Percentiles rank a stretch among this genome's conserved stretches.
phyloP scores from a whole-genome alignment of 164 flowering plant genomes.

The Aristolochia contorta region DNA sequence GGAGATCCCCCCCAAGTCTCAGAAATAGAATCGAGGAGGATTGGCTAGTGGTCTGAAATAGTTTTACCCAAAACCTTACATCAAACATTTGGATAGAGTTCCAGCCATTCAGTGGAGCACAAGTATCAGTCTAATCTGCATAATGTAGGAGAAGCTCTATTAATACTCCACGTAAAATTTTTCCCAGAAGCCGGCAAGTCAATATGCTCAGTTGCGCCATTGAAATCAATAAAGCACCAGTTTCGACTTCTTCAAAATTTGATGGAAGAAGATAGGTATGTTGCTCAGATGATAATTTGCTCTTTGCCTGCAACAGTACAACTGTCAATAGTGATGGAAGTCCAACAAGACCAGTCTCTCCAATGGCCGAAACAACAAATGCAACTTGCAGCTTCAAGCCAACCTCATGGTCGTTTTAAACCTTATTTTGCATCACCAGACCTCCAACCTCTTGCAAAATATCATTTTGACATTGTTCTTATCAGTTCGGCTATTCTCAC shows the following conservation, averaged over 20 bases:
- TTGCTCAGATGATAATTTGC: constrained; percentile 69
- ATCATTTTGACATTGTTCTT: constrained; percentile 16
- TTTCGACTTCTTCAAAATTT: constrained; percentile 91
- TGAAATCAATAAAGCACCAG: constrained; percentile 86
- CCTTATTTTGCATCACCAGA: constrained; percentile 3
- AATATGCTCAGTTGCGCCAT: too few species aligned
- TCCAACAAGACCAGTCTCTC: constrained; percentile 82
- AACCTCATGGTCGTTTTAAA: constrained; percentile 17
- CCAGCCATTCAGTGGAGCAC: too few species aligned
- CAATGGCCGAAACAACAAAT: constrained; percentile 69
- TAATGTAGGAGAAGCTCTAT: too few species aligned
- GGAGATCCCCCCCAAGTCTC: too few species aligned
- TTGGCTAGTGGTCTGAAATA: too few species aligned
- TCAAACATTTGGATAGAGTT: too few species aligned
- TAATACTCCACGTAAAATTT: too few species aligned
- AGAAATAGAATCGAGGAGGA: too few species aligned
- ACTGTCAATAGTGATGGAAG: constrained; percentile 87
- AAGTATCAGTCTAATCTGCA: too few species aligned
- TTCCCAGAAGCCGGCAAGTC: too few species aligned
- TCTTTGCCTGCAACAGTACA: constrained; percentile 85
- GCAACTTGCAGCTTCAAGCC: constrained; percentile 39
- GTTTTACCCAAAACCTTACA: too few species aligned
- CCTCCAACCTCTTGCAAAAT: not conserved
- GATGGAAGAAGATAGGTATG: constrained; percentile 71
- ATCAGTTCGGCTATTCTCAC: constrained; percentile 20